A percentile compares a stretch with the other conserved stretches of the same genome.
phyloP scores from a whole-genome alignment of 1,284 basidiomycete genomes.

The Papiliotrema terrestris region DNA sequence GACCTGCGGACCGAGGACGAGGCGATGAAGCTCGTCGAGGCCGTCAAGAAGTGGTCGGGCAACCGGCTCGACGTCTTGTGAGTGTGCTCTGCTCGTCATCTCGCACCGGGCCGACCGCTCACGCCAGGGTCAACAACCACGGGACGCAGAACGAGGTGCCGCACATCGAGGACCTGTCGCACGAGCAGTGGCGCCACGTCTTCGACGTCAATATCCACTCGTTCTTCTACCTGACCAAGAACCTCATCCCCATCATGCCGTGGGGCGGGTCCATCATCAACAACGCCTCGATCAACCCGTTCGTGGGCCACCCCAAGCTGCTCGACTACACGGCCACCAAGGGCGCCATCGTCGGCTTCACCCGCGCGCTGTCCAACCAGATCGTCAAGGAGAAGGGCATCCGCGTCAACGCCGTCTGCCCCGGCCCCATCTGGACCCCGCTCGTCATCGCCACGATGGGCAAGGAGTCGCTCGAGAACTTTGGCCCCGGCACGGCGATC shows the following conservation, averaged over 20 bases:
- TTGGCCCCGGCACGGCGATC: conserved; percentile 52
- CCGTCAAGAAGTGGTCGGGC: conserved; percentile 50
- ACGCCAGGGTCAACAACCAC: conserved; percentile 54
- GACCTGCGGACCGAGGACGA: conserved; percentile 54
- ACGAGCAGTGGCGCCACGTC: conserved; percentile 57
- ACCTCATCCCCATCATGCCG: conserved; percentile 50
- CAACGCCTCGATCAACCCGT: conserved; percentile 48
- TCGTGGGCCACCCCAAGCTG: conserved; percentile 56
- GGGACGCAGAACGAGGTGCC: conserved; percentile 56
- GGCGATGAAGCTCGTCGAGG: conserved; percentile 52
- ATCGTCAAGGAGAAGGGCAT: conserved; percentile 56
- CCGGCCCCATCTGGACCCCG: conserved; percentile 57
- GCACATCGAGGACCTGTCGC: conserved; percentile 51
- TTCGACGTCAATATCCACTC: conserved; percentile 55
- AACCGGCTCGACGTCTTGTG: conserved; percentile 54
- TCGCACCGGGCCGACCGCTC: background rate
- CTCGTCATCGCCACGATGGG: conserved; percentile 55
- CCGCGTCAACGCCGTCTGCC: conserved; percentile 55
- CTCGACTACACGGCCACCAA: conserved; percentile 60
- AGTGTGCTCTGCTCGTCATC: conserved; percentile 12
- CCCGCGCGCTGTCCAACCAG: conserved; percentile 55
- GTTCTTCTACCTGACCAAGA: conserved; percentile 58
- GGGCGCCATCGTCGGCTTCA: conserved; percentile 56
- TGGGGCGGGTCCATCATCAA: conserved; percentile 54
- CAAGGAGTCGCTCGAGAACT: conserved; percentile 52